These are phyloP conservation scores for Coix lacrymajobi DNA, from an alignment of 176 grass and related monocot genomes.

Conservation along the genomic window DNA sequence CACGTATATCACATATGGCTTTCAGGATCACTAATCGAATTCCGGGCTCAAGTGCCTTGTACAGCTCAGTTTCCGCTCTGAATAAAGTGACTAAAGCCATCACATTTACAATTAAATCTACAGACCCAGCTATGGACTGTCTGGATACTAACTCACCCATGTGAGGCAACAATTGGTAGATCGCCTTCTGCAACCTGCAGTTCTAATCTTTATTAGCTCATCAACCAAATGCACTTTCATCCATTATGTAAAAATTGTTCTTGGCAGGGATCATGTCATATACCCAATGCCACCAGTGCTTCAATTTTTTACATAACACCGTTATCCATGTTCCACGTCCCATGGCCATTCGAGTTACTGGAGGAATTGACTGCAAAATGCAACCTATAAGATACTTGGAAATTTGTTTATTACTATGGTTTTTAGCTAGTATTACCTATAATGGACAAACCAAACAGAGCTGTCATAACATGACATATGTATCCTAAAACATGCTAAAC, in stretches of 20 bases:
- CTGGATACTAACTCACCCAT: conserved; percentile 58
- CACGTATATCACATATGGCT: conserved; percentile 88
- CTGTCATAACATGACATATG: not conserved
- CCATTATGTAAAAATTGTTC: conserved; percentile 18
- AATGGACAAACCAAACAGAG: not conserved
- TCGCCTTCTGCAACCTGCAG: conserved; percentile 88
- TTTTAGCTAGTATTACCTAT: not conserved
- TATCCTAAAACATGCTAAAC: not conserved
- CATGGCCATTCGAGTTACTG: conserved; percentile 71
- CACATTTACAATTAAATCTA: conserved; percentile 14
- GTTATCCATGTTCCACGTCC: conserved; percentile 77
- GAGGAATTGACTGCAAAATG: conserved; percentile 75
- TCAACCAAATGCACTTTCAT: conserved; percentile 23
- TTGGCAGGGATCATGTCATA: conserved; percentile 9
- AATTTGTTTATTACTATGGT: not conserved
- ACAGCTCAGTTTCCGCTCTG: conserved; percentile 73
- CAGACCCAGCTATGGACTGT: conserved; percentile 5
- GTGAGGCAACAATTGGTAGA: conserved; percentile 75
- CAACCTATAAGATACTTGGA: not conserved
- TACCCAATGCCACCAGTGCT: conserved; percentile 99
- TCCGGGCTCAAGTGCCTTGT: conserved; percentile 70
- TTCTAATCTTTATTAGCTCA: conserved; percentile 42
- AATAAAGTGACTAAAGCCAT: conserved; percentile 15
- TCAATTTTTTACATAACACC: conserved; percentile 83
- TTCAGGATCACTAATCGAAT: conserved; percentile 80